Percentiles rank a stretch among this genome's conserved stretches.
phyloP scores from a whole-genome alignment of 352 stramenopile genomes.

The Phytophthora sp. region DNA sequence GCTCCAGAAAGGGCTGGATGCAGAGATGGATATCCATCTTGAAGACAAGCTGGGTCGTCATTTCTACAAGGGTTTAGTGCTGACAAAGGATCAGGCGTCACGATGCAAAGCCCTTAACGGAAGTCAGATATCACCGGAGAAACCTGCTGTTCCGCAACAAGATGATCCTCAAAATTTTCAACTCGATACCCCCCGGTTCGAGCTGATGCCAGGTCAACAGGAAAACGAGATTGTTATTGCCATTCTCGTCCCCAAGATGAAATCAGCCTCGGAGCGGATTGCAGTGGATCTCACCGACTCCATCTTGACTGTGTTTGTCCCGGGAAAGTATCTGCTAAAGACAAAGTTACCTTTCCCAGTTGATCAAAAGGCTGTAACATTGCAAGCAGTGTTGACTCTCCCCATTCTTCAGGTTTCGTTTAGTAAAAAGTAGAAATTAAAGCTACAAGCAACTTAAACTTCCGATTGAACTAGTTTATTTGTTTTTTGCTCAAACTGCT shows the following conservation, averaged over 20 bases:
- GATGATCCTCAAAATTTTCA: not conserved
- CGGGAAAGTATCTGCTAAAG: slow-evolving; percentile 61
- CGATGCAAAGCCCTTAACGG: slow-evolving; percentile 49
- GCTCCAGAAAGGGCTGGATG: slow-evolving; percentile 55
- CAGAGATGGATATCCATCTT: slow-evolving; percentile 57
- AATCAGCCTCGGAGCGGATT: slow-evolving; percentile 39
- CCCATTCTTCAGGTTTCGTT: slow-evolving; percentile 41
- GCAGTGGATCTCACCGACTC: slow-evolving; percentile 56
- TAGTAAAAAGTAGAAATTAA: slow-evolving; percentile 28
- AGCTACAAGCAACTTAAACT: slow-evolving; percentile 1
- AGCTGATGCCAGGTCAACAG: slow-evolving; percentile 39
- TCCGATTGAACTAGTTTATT: slow-evolving; percentile 2
- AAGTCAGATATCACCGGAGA: not conserved
- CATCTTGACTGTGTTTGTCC: slow-evolving; percentile 54
- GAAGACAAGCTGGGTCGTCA: slow-evolving; percentile 60
- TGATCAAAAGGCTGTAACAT: slow-evolving; percentile 16
- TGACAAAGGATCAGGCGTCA: slow-evolving; percentile 71
- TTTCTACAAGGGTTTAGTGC: slow-evolving; percentile 66
- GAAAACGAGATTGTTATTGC: slow-evolving; percentile 47
- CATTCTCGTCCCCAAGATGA: slow-evolving; percentile 56
- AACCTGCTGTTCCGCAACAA: not conserved
- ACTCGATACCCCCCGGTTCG: slow-evolving; percentile 49
- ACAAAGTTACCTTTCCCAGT: slow-evolving; percentile 58
- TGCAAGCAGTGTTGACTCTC: slow-evolving; percentile 33
- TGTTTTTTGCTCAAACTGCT: not conserved